Evolutionary conservation across 306 rosid genomes (phyloP), one percentile per base, ranked within the genome.

Genomic region (Cicer judaicum): DNA sequence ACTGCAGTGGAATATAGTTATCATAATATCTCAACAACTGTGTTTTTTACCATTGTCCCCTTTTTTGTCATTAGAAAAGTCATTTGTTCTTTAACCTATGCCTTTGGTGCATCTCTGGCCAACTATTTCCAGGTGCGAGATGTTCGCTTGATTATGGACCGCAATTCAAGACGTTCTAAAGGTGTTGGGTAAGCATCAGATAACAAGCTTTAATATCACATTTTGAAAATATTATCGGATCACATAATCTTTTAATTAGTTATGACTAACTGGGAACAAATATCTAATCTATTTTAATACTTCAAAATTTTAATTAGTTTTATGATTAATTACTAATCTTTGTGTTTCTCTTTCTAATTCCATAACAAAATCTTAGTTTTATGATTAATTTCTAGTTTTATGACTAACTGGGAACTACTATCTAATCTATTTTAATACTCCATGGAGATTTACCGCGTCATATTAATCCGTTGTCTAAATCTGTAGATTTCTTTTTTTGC

Each of bases 81-180:
- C 24, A 24, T 40, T 36, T 59, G 36, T 64, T 80, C 59, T 78
- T 77, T 49, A 14, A 64, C 54, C 64, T 13, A n/a, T 52, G 19
- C 56, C 60, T 74, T 36, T 16, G 42, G 55, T 36, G 71, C 54
- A 39, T 55, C 14, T 70, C 42, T 55, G 68, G 36, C 43, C 59
- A 61, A 39, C 72, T 53, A 19, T 77, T 68, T 79, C 56, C 80
- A 94, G 99, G 99, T 94, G 63, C 97, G 99, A 49, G 99, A 94
- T 77, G 99, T 92, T 76, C 96, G 97, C 44, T 90, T 94, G 70
- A 94, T 94, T 80, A 88, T 94, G 99, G 99, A 92, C 81, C 97
- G 99, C 67, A 94, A 84, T 85, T 90, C 97, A 63, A 89, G 97
- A 70, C 97, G 99, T 73, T 94, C 99, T 7, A 94, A 94, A 86